These are phyloP conservation scores for Penicillium ochrochloron DNA, from an alignment of 495 filamentous ascomycete species.

Conservation along the genomic window DNA sequence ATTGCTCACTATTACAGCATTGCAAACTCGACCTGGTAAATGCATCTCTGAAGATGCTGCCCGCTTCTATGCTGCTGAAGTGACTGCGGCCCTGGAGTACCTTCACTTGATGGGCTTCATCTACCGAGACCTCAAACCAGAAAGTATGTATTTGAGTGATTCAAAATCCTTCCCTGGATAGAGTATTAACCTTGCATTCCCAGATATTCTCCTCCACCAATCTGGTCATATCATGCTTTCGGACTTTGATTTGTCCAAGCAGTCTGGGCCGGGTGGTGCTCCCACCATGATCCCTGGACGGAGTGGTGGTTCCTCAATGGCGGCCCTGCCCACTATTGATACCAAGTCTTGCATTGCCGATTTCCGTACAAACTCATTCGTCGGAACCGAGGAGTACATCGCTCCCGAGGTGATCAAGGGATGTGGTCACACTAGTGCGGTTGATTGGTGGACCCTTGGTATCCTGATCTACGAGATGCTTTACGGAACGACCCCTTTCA, in stretches of 20 bases:
- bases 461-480: slow-evolving; percentile 99
- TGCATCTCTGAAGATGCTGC: slow-evolving; percentile 97
- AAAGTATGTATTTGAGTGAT: slow-evolving; percentile 66
- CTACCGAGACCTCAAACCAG: slow-evolving; percentile 95
- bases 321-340: slow-evolving; percentile 89
- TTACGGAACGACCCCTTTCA: slow-evolving; percentile 98
- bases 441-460: slow-evolving; percentile 99
- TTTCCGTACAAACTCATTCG: slow-evolving; percentile 98
- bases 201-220: slow-evolving; percentile 96
- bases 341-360: slow-evolving; percentile 98
- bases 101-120: slow-evolving; percentile 99
- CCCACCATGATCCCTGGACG: slow-evolving; percentile 96
- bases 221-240: slow-evolving; percentile 99
- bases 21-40: slow-evolving; percentile 96
- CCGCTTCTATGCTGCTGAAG: slow-evolving; percentile 95
- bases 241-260: slow-evolving; percentile 97
- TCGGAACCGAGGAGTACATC: slow-evolving; percentile 98
- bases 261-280: slow-evolving; percentile 93
- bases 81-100: slow-evolving; percentile 97
- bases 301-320: slow-evolving; percentile 72
- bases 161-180: background rate
- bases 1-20: slow-evolving; percentile 52
- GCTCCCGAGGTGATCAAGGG: slow-evolving; percentile 98
- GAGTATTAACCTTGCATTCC: slow-evolving; percentile 15
- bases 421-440: slow-evolving; percentile 95